Conservation (phyloP, 2,329 filamentous ascomycete genomes). For the Diaporthe nobilis region DNA sequence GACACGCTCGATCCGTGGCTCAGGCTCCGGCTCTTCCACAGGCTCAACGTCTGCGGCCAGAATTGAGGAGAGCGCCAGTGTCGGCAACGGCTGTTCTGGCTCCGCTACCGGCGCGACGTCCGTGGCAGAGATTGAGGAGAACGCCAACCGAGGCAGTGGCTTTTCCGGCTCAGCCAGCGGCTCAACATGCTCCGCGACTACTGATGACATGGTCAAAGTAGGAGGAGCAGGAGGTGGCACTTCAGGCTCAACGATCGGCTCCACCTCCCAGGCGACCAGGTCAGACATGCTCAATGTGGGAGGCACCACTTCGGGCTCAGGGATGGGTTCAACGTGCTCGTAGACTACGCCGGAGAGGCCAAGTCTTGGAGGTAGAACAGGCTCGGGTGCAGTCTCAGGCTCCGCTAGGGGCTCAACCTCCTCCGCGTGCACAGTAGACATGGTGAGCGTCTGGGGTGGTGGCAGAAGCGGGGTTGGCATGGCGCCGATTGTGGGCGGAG, state of each 20-base stretch:
- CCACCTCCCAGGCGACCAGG: slow-evolving; percentile 45
- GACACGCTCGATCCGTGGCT: slow-evolving; percentile 37
- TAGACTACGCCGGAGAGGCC: slow-evolving; percentile 51
- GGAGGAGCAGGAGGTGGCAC: slow-evolving; percentile 35
- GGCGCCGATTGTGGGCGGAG: slow-evolving; percentile 48
- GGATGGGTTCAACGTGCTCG: slow-evolving; percentile 47
- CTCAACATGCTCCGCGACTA: slow-evolving; percentile 40
- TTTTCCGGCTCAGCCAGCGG: slow-evolving; percentile 40
- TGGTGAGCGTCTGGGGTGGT: slow-evolving; percentile 54
- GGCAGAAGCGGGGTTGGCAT: slow-evolving; percentile 48
- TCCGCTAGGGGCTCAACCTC: slow-evolving; percentile 56
- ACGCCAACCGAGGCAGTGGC: slow-evolving; percentile 25
- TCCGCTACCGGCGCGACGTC: slow-evolving; percentile 43
- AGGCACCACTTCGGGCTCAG: slow-evolving; percentile 43
- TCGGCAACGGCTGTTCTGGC: slow-evolving; percentile 35
- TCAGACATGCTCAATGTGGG: slow-evolving; percentile 43
- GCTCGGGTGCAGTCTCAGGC: slow-evolving; percentile 52
- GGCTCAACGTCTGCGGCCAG: slow-evolving; percentile 42
- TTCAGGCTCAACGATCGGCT: slow-evolving; percentile 51
- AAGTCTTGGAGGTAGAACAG: slow-evolving; percentile 51
- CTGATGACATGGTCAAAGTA: slow-evolving; percentile 42
- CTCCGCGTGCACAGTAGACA: slow-evolving; percentile 62
- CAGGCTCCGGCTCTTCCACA: slow-evolving; percentile 41
- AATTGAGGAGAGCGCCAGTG: slow-evolving; percentile 40
- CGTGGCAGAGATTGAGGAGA: slow-evolving; percentile 40